Evolutionary conservation across 2,329 filamentous ascomycete genomes (phyloP).

Genomic region (Diaporthe sp.): DNA sequence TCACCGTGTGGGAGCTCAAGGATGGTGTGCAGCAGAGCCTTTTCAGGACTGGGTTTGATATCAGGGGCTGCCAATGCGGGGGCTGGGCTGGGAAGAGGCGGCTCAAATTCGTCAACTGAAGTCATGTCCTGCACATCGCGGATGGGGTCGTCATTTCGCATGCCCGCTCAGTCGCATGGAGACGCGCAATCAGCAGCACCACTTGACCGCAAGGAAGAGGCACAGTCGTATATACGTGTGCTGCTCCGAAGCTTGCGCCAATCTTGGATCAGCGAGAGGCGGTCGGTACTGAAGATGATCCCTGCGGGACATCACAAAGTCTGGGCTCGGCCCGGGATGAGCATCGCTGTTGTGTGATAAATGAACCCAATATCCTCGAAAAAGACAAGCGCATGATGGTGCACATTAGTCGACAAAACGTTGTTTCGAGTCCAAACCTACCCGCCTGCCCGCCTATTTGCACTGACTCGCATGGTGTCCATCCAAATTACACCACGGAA

Average conservation of each 20-base stretch:
- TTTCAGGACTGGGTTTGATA: slow-evolving; percentile 10
- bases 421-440: slow-evolving; percentile 14
- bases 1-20: not conserved
- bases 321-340: not conserved
- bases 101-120: slow-evolving; percentile 10
- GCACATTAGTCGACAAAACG: not conserved
- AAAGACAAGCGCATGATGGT: not conserved
- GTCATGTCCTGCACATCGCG: not conserved
- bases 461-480: not conserved
- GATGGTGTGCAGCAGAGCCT: not conserved
- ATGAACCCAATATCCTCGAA: not conserved
- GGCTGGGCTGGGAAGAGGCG: slow-evolving; percentile 17
- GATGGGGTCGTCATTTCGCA: slow-evolving; percentile 8
- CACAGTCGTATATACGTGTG: not conserved
- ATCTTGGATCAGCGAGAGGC: not conserved
- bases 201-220: not conserved
- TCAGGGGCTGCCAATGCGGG: slow-evolving; percentile 4
- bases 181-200: not conserved
- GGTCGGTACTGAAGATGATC: not conserved
- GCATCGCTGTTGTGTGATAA: not conserved
- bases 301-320: not conserved
- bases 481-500: not conserved
- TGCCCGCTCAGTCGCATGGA: not conserved
- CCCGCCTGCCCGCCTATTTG: not conserved
- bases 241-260: not conserved